phyloP scores from a whole-genome alignment of 208 protist genomes.

The Trypanosoma rangeli region DNA sequence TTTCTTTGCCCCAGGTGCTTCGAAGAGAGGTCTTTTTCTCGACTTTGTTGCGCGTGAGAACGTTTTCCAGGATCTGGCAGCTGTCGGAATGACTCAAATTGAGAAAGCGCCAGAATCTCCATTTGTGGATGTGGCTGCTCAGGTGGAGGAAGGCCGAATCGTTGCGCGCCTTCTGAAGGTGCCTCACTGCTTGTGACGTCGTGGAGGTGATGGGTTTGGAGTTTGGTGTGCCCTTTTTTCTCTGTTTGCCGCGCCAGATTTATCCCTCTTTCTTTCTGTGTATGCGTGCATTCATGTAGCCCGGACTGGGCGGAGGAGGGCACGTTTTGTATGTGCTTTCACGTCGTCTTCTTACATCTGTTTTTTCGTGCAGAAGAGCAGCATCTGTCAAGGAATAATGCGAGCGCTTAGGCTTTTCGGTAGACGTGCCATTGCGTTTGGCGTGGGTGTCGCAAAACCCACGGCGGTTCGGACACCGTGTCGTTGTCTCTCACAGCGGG shows the following conservation, averaged over 20 bases:
- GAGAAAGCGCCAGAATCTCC: constrained; percentile 1
- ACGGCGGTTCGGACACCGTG: background rate
- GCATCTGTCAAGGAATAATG: constrained; percentile 1
- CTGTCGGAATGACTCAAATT: background rate
- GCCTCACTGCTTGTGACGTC: background rate
- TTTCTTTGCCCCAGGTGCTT: constrained; percentile 2
- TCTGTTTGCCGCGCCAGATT: background rate
- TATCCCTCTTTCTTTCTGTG: background rate
- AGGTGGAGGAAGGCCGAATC: constrained; percentile 5
- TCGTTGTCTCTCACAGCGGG: constrained; percentile 1
- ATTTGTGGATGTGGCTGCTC: constrained; percentile 25
- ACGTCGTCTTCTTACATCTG: background rate
- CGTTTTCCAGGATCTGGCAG: constrained; percentile 3
- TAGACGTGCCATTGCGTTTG: background rate
- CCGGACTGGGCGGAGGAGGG: background rate
- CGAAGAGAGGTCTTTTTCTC: background rate
- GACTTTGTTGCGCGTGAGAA: constrained; percentile 1
- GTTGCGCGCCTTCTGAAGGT: background rate
- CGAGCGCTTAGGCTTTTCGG: constrained; percentile 1
- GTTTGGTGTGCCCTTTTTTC: background rate
- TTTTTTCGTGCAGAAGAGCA: background rate
- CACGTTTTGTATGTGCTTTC: background rate
- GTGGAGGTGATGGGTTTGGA: background rate
- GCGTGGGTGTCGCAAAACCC: background rate
- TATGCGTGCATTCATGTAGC: background rate